Base-by-base conservation (phyloP, 768 basidiomycete species). In the Boletus pseudo-olivaceus region DNA sequence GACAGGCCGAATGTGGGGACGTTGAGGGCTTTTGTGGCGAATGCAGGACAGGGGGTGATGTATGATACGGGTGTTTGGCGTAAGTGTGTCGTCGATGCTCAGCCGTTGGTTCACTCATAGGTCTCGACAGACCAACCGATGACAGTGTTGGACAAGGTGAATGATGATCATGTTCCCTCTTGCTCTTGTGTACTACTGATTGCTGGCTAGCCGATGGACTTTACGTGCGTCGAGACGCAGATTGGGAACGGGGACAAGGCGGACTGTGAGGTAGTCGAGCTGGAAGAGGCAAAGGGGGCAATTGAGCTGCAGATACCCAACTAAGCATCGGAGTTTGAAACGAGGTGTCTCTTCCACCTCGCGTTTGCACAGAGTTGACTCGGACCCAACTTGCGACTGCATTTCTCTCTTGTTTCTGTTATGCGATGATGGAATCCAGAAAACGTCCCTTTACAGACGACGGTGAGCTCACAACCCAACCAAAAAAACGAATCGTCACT, bases 141-240 rank as follows among this genome's bases (percentile, higher is more conserved):
- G 82, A 85, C 93, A 23, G 86, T 88, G 4, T 68, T 94, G 49
- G 80, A 82, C 61, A 82, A 82, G 76, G 90, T 88, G 47, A 37
- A 37, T 37, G 14, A 20, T 15, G 8, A 11, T 11, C 37, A 9
- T 29, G 10, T 37, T 29, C 11, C 5, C 4, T 27, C 26, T 19
- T 19, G 5, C 23, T n/a, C 34, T 26, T 12, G 23, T 29, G 27
- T 6, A 29, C 26, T 48, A 27, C 34, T 37, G 7, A 57, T 63
- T 71, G 33, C 53, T 56, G 55, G 19, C 53, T 35, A 92, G 88
- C 68, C 76, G 11, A 79, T 93, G 72, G 90, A 93, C 62, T 81
- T 93, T 59, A 78, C 90, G 9, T 98, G 96, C 64, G 82, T 98
- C 9, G 96, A 98, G 72, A 91, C 93, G 23, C 95, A 98, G 70